Conservation (phyloP, 495 filamentous ascomycete genomes). For the Viridothelium virens region DNA sequence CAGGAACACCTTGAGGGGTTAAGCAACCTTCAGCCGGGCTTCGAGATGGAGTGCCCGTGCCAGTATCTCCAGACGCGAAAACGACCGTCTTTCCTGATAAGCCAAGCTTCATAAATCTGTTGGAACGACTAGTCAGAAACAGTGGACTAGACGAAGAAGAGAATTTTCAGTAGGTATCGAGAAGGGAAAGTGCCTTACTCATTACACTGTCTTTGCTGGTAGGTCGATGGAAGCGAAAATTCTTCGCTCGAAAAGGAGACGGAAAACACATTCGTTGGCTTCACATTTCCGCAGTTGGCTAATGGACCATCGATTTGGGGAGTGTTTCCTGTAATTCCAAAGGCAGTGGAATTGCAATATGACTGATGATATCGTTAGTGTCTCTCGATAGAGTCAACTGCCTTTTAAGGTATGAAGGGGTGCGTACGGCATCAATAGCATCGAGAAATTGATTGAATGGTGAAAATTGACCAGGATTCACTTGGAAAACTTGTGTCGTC, state of each 20-base stretch:
- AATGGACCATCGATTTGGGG: constrained; percentile 19
- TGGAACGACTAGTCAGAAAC: background rate
- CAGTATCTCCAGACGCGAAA: constrained; percentile 38
- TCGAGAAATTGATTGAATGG: constrained; percentile 17
- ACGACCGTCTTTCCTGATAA: constrained; percentile 39
- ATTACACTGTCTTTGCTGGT: constrained; percentile 40
- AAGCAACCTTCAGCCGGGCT: constrained; percentile 19
- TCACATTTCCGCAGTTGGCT: constrained; percentile 18
- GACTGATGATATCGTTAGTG: background rate
- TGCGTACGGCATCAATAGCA: constrained; percentile 18
- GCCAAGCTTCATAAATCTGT: constrained; percentile 40
- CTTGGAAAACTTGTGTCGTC: constrained; percentile 14
- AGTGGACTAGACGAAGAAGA: background rate
- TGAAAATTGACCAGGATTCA: constrained; percentile 14
- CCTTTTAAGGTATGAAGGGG: constrained; percentile 7
- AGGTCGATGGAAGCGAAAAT: constrained; percentile 15
- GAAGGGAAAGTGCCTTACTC: constrained; percentile 32
- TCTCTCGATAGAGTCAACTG: constrained; percentile 5
- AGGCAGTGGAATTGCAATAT: constrained; percentile 11
- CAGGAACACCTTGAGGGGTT: constrained; percentile 7
- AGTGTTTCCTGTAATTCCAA: constrained; percentile 20
- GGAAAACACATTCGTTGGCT: constrained; percentile 15
- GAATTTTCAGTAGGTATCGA: background rate
- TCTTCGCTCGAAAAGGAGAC: constrained; percentile 14
- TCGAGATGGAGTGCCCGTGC: constrained; percentile 34